A percentile compares a stretch with the other conserved stretches of the same genome.
Conservation (phyloP, 805 yeast genomes). For the Candida nonsorbophila region DNA sequence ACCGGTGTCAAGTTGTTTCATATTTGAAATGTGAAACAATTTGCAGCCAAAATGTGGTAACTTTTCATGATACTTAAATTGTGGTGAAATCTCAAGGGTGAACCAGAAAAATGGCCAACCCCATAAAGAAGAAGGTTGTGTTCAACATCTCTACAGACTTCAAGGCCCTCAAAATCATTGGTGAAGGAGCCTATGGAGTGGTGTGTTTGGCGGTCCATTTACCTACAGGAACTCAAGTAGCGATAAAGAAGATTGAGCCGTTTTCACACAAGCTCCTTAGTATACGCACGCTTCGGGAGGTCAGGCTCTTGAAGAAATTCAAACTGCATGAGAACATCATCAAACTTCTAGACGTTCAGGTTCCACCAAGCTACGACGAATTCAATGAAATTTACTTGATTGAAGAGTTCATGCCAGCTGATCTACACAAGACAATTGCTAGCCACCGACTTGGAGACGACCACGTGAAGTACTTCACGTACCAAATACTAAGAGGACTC, state of each 20-base stretch:
- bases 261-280: conserved; percentile 62
- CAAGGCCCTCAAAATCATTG: conserved; percentile 55
- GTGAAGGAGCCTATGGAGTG: conserved; percentile 81
- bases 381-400: conserved; percentile 71
- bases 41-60: not conserved
- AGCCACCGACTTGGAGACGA: conserved; percentile 56
- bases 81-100: too few species aligned
- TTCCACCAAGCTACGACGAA: conserved; percentile 51
- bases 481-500: conserved; percentile 66
- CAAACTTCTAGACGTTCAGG: conserved; percentile 59
- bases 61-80: too few species aligned
- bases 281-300: conserved; percentile 65
- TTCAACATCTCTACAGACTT: conserved; percentile 63
- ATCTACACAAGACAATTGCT: conserved; percentile 57
- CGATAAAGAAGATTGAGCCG: conserved; percentile 74
- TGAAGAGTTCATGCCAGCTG: conserved; percentile 77
- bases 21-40: conserved; percentile 1
- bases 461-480: conserved; percentile 65
- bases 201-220: conserved; percentile 66
- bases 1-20: conserved; percentile 3
- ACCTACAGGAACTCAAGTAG: conserved; percentile 59
- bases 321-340: conserved; percentile 67
- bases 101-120: too few species aligned
- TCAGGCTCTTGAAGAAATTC: conserved; percentile 60
- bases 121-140: conserved; percentile 21